phyloP scores from a whole-genome alignment of 257 asterid genomes.

The Lantana camara region DNA sequence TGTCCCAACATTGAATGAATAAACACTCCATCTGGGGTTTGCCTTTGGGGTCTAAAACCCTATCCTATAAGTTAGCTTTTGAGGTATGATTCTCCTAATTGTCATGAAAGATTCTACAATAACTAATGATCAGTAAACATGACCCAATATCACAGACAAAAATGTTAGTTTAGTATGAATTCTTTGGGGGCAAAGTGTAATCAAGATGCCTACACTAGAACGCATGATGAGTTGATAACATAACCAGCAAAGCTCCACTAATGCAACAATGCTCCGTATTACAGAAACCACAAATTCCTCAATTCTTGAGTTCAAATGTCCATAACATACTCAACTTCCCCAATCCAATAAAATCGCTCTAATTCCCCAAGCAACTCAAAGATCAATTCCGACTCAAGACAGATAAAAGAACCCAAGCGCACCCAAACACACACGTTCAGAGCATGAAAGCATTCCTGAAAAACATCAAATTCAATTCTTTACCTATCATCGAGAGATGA shows the following conservation, averaged over 20 bases:
- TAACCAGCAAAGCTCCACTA: slow-evolving; percentile 1
- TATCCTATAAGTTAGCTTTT: no score
- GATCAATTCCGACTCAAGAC: not conserved
- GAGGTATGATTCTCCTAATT: no score
- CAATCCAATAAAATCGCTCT: slow-evolving; percentile 5
- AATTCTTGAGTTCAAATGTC: not conserved
- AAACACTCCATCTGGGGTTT: no score
- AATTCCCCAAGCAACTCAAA: slow-evolving; percentile 13
- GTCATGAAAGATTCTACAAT: no score
- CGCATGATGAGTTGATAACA: slow-evolving; percentile 1
- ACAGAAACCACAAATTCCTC: not conserved
- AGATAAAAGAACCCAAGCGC: slow-evolving; percentile 1
- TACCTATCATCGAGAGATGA: slow-evolving; percentile 37
- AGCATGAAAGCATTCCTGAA: not conserved
- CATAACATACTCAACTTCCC: not conserved
- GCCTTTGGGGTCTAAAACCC: no score
- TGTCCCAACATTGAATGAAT: no score
- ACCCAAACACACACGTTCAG: not conserved
- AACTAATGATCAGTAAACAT: not conserved
- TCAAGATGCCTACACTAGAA: not conserved
- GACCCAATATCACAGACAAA: not conserved
- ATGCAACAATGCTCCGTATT: slow-evolving; percentile 11
- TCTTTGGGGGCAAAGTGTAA: not conserved
- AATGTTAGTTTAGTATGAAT: not conserved
- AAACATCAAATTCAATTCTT: not conserved